These are phyloP conservation scores for Cutaneotrichosporon curvatum DNA, from an alignment of 1,284 basidiomycete species.

Conservation along the genomic window DNA sequence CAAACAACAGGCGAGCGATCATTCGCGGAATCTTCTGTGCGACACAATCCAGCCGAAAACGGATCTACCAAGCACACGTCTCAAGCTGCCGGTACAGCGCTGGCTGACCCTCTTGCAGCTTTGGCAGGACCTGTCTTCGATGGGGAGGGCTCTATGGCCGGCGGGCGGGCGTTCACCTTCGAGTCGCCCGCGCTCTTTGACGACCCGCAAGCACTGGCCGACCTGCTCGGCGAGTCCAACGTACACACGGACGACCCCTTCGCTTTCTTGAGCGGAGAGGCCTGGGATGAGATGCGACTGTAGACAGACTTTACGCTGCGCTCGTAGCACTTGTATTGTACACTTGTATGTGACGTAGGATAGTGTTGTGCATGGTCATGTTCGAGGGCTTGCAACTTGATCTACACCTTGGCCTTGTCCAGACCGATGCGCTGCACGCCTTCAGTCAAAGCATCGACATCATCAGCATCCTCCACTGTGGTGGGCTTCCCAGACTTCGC, in stretches of 20 bases:
- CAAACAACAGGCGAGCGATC: background rate
- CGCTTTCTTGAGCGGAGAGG: constrained; percentile 18
- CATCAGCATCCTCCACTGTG: too few relatives aligned
- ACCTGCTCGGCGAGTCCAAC: constrained; percentile 19
- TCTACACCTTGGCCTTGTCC: too few relatives aligned
- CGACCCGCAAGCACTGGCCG: constrained; percentile 17
- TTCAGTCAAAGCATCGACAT: too few relatives aligned
- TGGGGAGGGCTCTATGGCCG: background rate
- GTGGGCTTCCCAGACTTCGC: too few relatives aligned
- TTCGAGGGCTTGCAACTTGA: too few relatives aligned
- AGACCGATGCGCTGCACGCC: too few relatives aligned
- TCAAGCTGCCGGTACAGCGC: background rate
- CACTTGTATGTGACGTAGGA: too few relatives aligned
- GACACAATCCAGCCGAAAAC: background rate
- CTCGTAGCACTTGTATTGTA: too few relatives aligned
- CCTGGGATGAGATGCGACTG: constrained; percentile 9
- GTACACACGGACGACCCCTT: constrained; percentile 23
- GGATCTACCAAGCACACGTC: too few relatives aligned
- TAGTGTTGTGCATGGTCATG: too few relatives aligned
- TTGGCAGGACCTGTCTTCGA: background rate
- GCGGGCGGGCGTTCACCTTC: background rate
- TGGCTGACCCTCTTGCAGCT: background rate
- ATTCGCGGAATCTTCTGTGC: constrained; percentile 2
- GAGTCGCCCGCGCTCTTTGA: constrained; percentile 13
- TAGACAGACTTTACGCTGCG: too few relatives aligned